Evolutionary conservation across 2,329 filamentous ascomycete species (phyloP), one percentile per base, ranked within the genome.

Genomic region (Blastomyces gilchristii): DNA sequence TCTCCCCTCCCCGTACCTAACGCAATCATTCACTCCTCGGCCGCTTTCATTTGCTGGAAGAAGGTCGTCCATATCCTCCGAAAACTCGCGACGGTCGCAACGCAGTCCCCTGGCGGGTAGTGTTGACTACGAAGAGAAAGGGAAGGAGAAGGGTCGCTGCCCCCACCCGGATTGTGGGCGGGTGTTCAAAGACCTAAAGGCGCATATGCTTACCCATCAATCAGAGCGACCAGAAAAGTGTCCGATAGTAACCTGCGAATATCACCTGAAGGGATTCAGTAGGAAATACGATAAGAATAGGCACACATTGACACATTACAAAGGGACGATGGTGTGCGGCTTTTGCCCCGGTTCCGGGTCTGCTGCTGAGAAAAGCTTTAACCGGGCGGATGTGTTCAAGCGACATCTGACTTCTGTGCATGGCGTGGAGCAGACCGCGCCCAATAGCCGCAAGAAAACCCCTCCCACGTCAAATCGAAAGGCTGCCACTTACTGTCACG

Each of bases 231-330:
- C 92, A 0, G 91, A 96, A 74, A 97, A 97, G 79, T 97, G 92
- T 77, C 92, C 92, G 0, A 96, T 96, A 68, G 82, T 88, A 63
- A 94, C 87, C 0, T 97, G 92, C 79, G 91, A 96, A 71, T 97
- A 96, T 77, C 88, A 96, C 79, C 80, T 84, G 71, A 96, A 96
- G 77, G 92, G 92, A 3, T 97, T 97, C 72, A 91, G 92, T 12
- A 84, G 92, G 69, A 96, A 96, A 77, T 97, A 97, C 74, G 92
- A 97, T 80, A 96, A 96, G 82, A 96, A 96, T 78, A 82, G 92
- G 54, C 92, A 97, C 75, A 96, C 91, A 5, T 77, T 96, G 66
- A 97, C 92, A 5, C 92, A 97, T 75, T 97, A 96, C 83, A 96
- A 96, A 78, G 92, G 92, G 50, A 96, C 90, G 58, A 96, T 96